Evolutionary conservation across 1,284 basidiomycete genomes (phyloP), one percentile per base, ranked within the genome.

Genomic region (Cystobasidium pallidum): DNA sequence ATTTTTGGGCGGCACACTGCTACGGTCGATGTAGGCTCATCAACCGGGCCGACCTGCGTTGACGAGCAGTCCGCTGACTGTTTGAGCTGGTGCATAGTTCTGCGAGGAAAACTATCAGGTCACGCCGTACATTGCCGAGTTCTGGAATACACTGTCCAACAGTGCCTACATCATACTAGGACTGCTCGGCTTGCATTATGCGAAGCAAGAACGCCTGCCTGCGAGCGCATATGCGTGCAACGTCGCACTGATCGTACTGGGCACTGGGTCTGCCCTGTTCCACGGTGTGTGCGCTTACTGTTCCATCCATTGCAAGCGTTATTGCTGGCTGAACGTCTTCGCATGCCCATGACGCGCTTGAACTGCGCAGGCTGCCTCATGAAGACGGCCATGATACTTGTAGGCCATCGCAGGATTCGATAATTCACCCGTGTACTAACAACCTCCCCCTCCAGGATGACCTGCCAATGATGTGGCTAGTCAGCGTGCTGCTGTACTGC

Each of bases 71-170:
- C 19, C 24, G 45, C 8, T 30, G 10, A 43, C 0, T 19, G 13
- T 11, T 21, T 3, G 45, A 3, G 24, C 17, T 8, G 10, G 6
- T 39, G 77, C 78, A 30, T 77, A 78, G 73, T 78, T 80, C 81
- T 82, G 81, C 75, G 82, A 82, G 74, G 66, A 77, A 54, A 82
- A 82, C 75, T 82, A 82, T 64, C 74, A 76, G 36, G 77, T 80
- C 65, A 77, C 78, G 13, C 80, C 76, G n/a, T 82, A 80, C 73
- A 79, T 83, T 41, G 82, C 82, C 61, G 81, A 82, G 75, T 80
- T 81, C 61, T 73, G 80, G 75, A 82, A 83, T 75, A 82, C 82
- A 8, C 71, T 81, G 74, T 80, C 83, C 28, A 85, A 85, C 68
- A 59, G 83, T 30, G 81, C 83, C 17, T 82, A 82, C 52, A 80